phyloP scores from a whole-genome alignment of 2,329 filamentous ascomycete species.

The Aspergillus tanneri region DNA sequence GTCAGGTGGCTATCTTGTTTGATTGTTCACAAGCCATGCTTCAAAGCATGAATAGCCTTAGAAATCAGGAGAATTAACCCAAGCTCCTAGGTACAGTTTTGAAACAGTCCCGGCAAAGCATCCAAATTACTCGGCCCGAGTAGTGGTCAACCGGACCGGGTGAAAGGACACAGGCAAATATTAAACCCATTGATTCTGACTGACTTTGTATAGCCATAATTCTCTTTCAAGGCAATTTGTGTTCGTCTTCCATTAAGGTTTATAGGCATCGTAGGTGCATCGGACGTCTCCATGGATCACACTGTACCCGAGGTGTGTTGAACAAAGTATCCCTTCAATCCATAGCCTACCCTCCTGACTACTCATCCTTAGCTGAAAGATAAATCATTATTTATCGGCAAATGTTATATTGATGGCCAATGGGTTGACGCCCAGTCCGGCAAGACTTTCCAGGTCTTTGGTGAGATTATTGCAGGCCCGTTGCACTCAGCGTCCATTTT shows the following conservation, averaged over 20 bases:
- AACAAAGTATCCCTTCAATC: too few species aligned
- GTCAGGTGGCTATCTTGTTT: too few species aligned
- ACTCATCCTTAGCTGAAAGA: not conserved
- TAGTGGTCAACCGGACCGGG: not conserved
- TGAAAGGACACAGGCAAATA: not conserved
- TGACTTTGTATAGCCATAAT: too few species aligned
- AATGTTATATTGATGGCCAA: not conserved
- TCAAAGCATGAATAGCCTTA: too few species aligned
- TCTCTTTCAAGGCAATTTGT: not conserved
- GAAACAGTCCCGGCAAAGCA: too few species aligned
- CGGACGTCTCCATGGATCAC: not conserved
- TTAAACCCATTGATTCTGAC: not conserved
- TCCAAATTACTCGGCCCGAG: not conserved
- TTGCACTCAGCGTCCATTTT: too few species aligned
- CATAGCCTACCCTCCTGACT: not conserved
- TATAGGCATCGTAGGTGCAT: not conserved
- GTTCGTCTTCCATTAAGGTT: not conserved
- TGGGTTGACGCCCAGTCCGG: too few species aligned
- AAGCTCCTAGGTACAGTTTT: too few species aligned
- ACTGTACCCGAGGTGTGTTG: not conserved
- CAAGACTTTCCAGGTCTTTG: too few species aligned
- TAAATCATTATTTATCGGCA: not conserved
- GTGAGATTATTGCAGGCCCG: too few species aligned
- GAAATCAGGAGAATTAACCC: too few species aligned
- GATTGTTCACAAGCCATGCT: too few species aligned